phyloP scores from a whole-genome alignment of 495 filamentous ascomycete species.

The Hypoxylon fragiforme region DNA sequence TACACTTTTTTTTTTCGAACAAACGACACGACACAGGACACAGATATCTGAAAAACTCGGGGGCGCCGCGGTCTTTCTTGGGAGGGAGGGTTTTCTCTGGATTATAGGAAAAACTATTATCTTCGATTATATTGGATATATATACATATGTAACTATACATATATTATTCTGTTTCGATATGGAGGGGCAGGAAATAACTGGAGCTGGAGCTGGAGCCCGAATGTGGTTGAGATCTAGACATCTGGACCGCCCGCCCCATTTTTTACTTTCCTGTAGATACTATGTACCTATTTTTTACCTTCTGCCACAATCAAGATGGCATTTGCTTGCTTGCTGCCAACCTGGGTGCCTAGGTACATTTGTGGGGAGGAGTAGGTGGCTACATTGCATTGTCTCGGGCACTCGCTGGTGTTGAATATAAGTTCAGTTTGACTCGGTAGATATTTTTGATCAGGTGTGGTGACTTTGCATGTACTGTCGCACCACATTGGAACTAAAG shows the following conservation, averaged over 20 bases:
- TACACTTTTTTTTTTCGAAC: conserved; percentile 21
- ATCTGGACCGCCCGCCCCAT: too few species aligned
- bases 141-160: too few species aligned
- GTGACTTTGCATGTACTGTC: too few species aligned
- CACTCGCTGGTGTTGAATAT: conserved; percentile 21
- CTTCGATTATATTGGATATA: too few species aligned
- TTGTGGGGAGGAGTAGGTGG: too few species aligned
- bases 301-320: conserved; percentile 20
- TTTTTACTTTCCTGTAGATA: neutral
- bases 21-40: conserved; percentile 9
- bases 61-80: conserved; percentile 16
- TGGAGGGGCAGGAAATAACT: too few species aligned
- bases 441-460: too few species aligned
- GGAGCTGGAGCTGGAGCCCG: neutral
- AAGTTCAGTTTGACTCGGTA: too few species aligned
- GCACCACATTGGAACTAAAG: too few species aligned
- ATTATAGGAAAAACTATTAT: conserved; percentile 16
- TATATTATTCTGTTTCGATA: too few species aligned
- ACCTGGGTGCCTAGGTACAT: too few species aligned
- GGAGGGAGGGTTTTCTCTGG: conserved; percentile 24
- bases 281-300: conserved; percentile 15
- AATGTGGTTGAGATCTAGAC: conserved; percentile 18
- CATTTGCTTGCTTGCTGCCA: neutral
- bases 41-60: conserved; percentile 13
- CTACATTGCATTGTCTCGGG: too few species aligned